Evolutionary conservation across 192 early-diverging fungal genomes (phyloP).

Genomic region (Umbelopsis ramanniana): DNA sequence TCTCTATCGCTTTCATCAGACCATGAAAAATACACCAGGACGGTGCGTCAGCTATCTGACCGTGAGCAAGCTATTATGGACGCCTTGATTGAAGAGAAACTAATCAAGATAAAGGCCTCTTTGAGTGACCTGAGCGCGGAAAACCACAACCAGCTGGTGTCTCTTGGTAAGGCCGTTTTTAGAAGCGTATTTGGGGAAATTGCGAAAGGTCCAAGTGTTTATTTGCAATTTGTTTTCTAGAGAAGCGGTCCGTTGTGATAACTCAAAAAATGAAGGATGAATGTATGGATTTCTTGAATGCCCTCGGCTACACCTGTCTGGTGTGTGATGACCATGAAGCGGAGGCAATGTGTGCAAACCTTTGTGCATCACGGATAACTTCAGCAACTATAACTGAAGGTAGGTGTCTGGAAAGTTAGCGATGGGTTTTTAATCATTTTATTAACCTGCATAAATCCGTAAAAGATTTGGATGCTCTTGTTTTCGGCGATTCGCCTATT

Average conservation of each 20-base stretch:
- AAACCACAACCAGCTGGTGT: slow-evolving; percentile 22
- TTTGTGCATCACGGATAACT: slow-evolving; percentile 50
- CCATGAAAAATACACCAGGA: slow-evolving; percentile 35
- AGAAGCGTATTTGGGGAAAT: background rate
- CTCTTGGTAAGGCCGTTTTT: slow-evolving; percentile 12
- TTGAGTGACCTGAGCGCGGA: slow-evolving; percentile 20
- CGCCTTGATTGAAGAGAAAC: slow-evolving; percentile 14
- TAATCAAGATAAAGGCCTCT: slow-evolving; percentile 10
- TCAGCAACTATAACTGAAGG: slow-evolving; percentile 68
- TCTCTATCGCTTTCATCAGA: slow-evolving; percentile 16
- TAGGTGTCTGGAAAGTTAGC: slow-evolving; percentile 37
- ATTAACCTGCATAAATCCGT: slow-evolving; percentile 31
- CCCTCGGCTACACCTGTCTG: slow-evolving; percentile 57
- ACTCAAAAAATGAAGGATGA: slow-evolving; percentile 49
- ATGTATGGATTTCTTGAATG: slow-evolving; percentile 48
- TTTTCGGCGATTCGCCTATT: slow-evolving; percentile 58
- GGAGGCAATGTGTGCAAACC: slow-evolving; percentile 68
- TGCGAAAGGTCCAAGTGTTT: background rate
- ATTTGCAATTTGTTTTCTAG: slow-evolving; percentile 25
- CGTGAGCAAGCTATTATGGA: slow-evolving; percentile 30
- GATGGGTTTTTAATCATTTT: slow-evolving; percentile 39
- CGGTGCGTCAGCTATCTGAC: slow-evolving; percentile 22
- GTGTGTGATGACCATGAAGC: slow-evolving; percentile 56
- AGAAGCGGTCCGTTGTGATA: slow-evolving; percentile 56
- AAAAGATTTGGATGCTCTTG: slow-evolving; percentile 56